Evolutionary conservation across 2,329 filamentous ascomycete species (phyloP).

Genomic region (Ophiostoma himal-ulmi): DNA sequence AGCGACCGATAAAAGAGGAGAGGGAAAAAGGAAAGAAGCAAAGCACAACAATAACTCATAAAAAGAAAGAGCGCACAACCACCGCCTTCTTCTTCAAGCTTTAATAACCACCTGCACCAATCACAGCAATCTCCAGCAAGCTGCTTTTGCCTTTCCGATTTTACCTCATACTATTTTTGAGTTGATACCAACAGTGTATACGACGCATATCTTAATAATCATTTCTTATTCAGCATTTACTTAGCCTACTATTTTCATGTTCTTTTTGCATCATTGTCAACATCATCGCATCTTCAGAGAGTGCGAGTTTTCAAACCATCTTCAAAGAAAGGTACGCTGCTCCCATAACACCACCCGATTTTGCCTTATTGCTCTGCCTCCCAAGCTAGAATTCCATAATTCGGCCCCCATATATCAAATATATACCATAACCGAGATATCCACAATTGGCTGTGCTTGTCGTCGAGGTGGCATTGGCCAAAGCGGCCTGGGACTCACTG

Average conservation of each 20-base stretch:
- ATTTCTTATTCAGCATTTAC: background rate
- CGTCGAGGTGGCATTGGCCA: background rate
- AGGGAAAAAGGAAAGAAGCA: constrained; percentile 10
- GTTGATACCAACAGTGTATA: too few species aligned
- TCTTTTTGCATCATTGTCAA: background rate
- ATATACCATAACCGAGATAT: background rate
- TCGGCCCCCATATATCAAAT: background rate
- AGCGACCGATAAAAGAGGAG: constrained; percentile 14
- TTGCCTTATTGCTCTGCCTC: background rate
- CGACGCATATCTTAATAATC: background rate
- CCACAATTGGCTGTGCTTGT: constrained; percentile 1
- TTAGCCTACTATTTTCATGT: background rate
- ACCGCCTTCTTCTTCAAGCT: background rate
- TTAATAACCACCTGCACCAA: constrained; percentile 13
- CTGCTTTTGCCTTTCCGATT: background rate
- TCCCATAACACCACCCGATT: background rate
- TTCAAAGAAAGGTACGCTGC: background rate
- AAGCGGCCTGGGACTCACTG: background rate
- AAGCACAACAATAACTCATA: background rate
- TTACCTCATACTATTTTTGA: background rate
- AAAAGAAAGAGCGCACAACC: constrained; percentile 8
- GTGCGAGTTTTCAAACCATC: background rate
- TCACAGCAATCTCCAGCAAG: background rate
- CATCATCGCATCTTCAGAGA: background rate
- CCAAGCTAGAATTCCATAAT: background rate